Percentiles rank a stretch among this genome's conserved stretches.
These are phyloP conservation scores for Colletotrichum melonis DNA, from an alignment of 2,329 filamentous ascomycete species.

Conservation along the genomic window DNA sequence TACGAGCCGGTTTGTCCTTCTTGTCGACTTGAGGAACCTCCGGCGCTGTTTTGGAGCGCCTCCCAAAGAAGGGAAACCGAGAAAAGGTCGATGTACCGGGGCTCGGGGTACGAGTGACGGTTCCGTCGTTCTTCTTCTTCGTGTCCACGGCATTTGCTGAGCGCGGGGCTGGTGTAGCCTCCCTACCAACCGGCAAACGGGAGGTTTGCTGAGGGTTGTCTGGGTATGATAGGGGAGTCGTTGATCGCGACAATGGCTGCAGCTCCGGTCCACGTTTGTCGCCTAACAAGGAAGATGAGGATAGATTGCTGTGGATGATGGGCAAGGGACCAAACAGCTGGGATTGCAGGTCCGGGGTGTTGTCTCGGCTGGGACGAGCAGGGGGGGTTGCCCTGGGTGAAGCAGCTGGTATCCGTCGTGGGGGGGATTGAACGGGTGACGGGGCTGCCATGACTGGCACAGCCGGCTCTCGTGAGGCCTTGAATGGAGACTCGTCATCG, in stretches of 20 bases:
- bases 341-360: constrained; percentile 70
- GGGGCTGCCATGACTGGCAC: constrained; percentile 39
- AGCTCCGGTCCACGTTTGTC: constrained; percentile 60
- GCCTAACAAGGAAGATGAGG: constrained; percentile 56
- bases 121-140: constrained; percentile 42
- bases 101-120: constrained; percentile 59
- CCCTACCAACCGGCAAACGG: constrained; percentile 46
- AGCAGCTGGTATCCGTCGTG: constrained; percentile 41
- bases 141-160: constrained; percentile 22
- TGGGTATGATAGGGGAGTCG: constrained; percentile 46
- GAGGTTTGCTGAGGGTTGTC: constrained; percentile 42
- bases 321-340: constrained; percentile 63
- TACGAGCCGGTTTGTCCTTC: constrained; percentile 69
- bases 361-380: constrained; percentile 74
- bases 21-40: constrained; percentile 62
- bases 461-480: constrained; percentile 45
- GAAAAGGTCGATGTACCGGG: constrained; percentile 69
- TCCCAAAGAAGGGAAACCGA: constrained; percentile 83
- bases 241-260: constrained; percentile 45
- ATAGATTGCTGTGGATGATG: constrained; percentile 72
- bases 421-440: constrained; percentile 38
- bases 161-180: constrained; percentile 48
- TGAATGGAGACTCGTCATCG: constrained; percentile 52
- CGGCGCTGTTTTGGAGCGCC: constrained; percentile 74
- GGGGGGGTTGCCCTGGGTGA: constrained; percentile 58